Evolutionary conservation across 768 basidiomycete species (phyloP), one percentile per base, ranked within the genome.

Genomic region (Imleria badia): DNA sequence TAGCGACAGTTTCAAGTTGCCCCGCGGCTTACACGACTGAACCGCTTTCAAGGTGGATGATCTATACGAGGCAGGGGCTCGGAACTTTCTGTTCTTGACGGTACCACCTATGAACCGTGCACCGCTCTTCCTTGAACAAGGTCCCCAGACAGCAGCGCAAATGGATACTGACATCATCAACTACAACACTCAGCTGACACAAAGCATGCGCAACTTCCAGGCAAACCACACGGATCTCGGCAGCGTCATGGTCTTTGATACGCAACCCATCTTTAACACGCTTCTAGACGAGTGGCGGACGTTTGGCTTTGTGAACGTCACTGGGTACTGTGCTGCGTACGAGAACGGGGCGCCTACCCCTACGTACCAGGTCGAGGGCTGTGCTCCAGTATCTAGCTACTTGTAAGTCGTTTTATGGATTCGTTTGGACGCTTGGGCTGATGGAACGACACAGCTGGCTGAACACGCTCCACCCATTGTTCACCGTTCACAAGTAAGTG

Each of bases 301-400:
- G 6, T 76, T 86, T 30, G 82, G 83, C 10, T 86, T 82, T 52
- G 77, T 80, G 23, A 84, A 86, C 51, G 60, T 72, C 1, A 85
- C 83, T 2, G 84, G 84, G 4, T 87, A 71, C 53, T 84, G 83
- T 61, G 73, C 75, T 26, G 81, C 78, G 3, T 86, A 86, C 65
- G 69, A 81, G 64, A 82, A 81, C 59, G 84, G 84, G 11, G 83
- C 82, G 0, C 75, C 80, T 6, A 67, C 74, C 10, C 57, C 49
- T 41, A 81, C 78, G n/a, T 83, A 82, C 36, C 81, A 85, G 67
- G 74, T 78, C 13, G 65, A 75, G 8, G 78, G 79, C 3, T 86
- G 82, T 64, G 83, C 82, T 14, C 85, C 84, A 3, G 84, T 82
- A 29, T 82, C 81, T 19, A 84, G 74, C 44, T 86, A 85, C 64